These are phyloP conservation scores for Eucalyptus camaldulensis DNA, from an alignment of 345 rosid genomes.

Conservation along the genomic window DNA sequence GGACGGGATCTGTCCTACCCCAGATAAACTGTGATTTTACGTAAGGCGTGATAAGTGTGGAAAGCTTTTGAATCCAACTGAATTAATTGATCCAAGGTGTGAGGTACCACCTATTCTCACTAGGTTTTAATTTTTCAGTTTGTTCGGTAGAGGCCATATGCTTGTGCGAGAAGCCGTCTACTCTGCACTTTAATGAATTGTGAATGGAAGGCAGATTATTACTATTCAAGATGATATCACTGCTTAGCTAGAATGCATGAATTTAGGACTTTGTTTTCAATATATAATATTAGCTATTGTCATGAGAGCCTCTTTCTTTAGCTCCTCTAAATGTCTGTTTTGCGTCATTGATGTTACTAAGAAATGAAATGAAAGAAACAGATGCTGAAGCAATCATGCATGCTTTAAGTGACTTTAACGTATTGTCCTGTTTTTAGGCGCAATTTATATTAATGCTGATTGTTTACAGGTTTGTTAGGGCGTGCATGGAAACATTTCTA, in stretches of 20 bases:
- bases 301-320: background rate
- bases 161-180: background rate
- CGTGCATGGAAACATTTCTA: too few relatives aligned
- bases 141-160: background rate
- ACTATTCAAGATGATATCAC: background rate
- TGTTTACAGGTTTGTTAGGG: conserved; percentile 48
- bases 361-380: background rate
- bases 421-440: background rate
- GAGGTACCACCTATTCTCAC: conserved; percentile 29
- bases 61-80: conserved; percentile 82
- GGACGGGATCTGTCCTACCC: conserved; percentile 70
- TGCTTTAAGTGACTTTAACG: background rate
- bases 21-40: conserved; percentile 60
- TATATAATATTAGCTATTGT: background rate
- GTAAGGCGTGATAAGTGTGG: conserved; percentile 87
- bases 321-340: background rate
- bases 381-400: background rate
- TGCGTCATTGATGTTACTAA: background rate
- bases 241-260: background rate
- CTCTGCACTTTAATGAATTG: too few relatives aligned
- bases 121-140: background rate
- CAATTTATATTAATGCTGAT: background rate
- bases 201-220: background rate
- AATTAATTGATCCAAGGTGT: conserved; percentile 75
- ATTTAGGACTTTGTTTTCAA: background rate